A percentile compares a stretch with the other conserved stretches of the same genome.
Evolutionary conservation across 176 grass and related monocot genomes (phyloP).

Genomic region (Musa schizocarpa): DNA sequence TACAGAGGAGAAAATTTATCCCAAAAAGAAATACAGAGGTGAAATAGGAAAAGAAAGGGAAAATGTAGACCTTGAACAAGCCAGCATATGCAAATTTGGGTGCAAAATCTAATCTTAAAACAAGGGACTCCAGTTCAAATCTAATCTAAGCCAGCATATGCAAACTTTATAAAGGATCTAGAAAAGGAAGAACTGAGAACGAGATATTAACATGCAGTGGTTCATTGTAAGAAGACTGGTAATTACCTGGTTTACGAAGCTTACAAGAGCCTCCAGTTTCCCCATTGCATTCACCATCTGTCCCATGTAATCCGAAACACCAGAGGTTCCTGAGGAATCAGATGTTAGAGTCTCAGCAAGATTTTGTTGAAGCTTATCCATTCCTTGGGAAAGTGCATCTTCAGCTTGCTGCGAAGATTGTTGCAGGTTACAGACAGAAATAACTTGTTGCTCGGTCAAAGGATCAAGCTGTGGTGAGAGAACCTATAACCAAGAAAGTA

Average conservation of each 20-base stretch:
- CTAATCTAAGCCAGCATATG: not conserved
- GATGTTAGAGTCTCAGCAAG: conserved; percentile 50
- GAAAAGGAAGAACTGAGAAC: not conserved
- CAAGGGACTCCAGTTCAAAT: too few species aligned
- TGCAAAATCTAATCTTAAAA: too few species aligned
- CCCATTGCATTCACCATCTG: conserved; percentile 51
- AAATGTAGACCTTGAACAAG: too few species aligned
- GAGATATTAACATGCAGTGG: not conserved
- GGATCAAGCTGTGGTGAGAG: conserved; percentile 62
- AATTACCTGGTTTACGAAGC: conserved; percentile 57
- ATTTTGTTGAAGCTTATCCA: conserved; percentile 86
- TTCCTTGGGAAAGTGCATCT: conserved; percentile 77
- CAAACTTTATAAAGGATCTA: not conserved
- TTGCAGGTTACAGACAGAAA: conserved; percentile 29
- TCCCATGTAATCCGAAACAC: conserved; percentile 38
- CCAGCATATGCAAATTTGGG: too few species aligned
- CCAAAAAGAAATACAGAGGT: too few species aligned
- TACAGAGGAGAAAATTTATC: too few species aligned
- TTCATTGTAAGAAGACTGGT: not conserved
- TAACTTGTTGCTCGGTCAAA: conserved; percentile 42
- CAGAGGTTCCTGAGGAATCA: conserved; percentile 29
- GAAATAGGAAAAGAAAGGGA: too few species aligned
- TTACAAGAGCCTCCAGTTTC: conserved; percentile 54
- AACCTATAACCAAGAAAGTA: conserved; percentile 31
- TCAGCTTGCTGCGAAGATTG: conserved; percentile 60